Evolutionary conservation across 352 stramenopile species (phyloP).

Genomic region (Phytophthora litchii): DNA sequence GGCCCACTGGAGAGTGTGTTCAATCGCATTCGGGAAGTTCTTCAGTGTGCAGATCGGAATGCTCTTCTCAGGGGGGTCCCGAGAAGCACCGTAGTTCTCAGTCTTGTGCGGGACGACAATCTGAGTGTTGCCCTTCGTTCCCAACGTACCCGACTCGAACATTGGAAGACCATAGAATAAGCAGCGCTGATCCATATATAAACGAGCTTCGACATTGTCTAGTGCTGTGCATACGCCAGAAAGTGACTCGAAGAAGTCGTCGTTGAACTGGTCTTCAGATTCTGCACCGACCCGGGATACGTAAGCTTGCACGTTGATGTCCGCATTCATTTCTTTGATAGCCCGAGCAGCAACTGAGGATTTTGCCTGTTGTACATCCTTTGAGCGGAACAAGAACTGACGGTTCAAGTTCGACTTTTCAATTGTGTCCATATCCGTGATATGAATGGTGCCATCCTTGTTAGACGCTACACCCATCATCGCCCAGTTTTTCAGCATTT

Average conservation of each 20-base stretch:
- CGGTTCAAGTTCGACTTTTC: constrained; percentile 99
- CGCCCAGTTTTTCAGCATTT: constrained; percentile 99
- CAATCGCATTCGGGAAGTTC: constrained; percentile 99
- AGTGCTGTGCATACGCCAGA: constrained; percentile 97
- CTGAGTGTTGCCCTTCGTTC: constrained; percentile 98
- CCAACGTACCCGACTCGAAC: constrained; percentile 99
- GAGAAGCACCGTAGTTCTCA: constrained; percentile 97
- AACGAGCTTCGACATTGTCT: constrained; percentile 98
- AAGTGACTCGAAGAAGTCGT: constrained; percentile 97
- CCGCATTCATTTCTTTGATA: constrained; percentile 95
- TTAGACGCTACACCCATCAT: constrained; percentile 97
- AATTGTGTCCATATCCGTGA: constrained; percentile 99
- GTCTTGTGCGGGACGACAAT: constrained; percentile 91
- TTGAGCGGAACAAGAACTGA: constrained; percentile 99
- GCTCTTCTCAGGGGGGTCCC: constrained; percentile 98
- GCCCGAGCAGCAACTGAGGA: constrained; percentile 93
- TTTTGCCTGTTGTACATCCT: constrained; percentile 97
- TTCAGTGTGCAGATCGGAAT: constrained; percentile 99
- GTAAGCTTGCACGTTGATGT: constrained; percentile 92
- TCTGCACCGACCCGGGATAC: constrained; percentile 91
- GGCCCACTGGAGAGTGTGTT: constrained; percentile 99
- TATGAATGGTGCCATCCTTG: constrained; percentile 88
- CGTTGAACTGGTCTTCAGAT: constrained; percentile 98
- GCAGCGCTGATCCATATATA: constrained; percentile 98
- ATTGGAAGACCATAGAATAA: constrained; percentile 97